Evolutionary conservation across 2,329 filamentous ascomycete genomes (phyloP), one percentile per base, ranked within the genome.

Genomic region (Beauveria varroae): DNA sequence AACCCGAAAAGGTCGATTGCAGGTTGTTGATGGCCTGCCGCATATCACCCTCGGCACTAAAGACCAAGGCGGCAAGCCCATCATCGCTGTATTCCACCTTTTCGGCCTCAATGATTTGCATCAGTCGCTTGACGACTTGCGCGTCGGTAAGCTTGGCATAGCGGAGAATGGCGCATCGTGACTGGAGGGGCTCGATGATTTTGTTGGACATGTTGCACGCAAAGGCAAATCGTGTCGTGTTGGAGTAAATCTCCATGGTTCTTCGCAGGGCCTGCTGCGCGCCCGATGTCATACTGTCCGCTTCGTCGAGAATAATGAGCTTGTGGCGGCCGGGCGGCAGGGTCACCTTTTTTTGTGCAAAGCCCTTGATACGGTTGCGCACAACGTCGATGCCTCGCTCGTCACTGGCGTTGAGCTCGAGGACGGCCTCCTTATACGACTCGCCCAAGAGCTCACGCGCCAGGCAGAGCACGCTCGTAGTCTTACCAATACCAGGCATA

Each of bases 201-300:
- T 98, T 99, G 79, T 98, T 99, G 64, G 90, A 95, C 78, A 96
- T 91, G 74, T 99, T 99, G 81, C 95, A 99, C 2, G 95, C 95
- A 70, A 99, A 99, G 0, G 95, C 95, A 71, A 99, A 99, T 62
- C 95, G 85, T 2, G 95, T 99, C 1, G 95, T 99, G 65, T 92
- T 88, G 47, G 91, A 96, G 78, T 98, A 98, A 57, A 98, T 99
- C 74, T 99, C 95, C 95, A 99, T 99, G 0, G 95, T 99, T 64
- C 95, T 83, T 67, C 95, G 86, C 41, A 99, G 83, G 22, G 95
- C 95, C 76, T 98, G 95, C 73, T 99, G 95, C 2, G 95, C 95
- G 58, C 95, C 95, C 26, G 90, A 90, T 1, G 95, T 99, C 95
- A 99, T 99, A 73, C 88, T 93, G 81, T 99, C 95, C 63, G 95